Evolutionary conservation across 345 rosid genomes (phyloP), one percentile per base, ranked within the genome.

Genomic region (Gossypium mustelinum): DNA sequence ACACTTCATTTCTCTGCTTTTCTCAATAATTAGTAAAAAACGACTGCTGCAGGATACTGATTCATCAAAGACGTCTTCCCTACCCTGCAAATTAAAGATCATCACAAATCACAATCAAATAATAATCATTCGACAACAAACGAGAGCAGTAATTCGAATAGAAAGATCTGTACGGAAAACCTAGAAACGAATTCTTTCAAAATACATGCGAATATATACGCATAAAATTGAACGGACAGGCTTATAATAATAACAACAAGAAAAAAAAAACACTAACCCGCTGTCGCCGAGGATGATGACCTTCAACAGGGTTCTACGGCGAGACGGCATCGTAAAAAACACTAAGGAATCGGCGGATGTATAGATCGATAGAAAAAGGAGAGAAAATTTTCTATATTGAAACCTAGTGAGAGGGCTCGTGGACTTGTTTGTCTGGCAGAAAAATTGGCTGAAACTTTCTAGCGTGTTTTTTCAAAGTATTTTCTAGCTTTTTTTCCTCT

Each of bases 221-320:
- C 47, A 73, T 3, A 44, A 55, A 58, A 56, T 18, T 4, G 61
- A 9, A 57, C 9, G 18, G 55, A 62, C 11, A 61, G 12, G 13
- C 27, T n/a, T 57, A 17, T 5, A 34, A 34, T 34, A 34, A 34
- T 34, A 34, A 1, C 41, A 34, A 34, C 1, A 5, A 34, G 41
- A n/a, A n/a, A 22, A 0, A 8, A 2, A 18, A 9, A 77, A 10
- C 6, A 43, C 80, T 48, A 76, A 95, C 99, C 98, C 99, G 88
- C 98, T 93, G 75, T 95, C 99, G 44, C 98, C 98, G 86, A 95
- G 97, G 80, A 95, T 91, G 82, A 95, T 95, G 89, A 95, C 96
- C 88, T 93, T 93, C 70, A 91, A 82, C 78, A 95, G 97, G 73
- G 94, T 92, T 57, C 94, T 89, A 75, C 98, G 80, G 61, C 97